Evolutionary conservation across 2,329 filamentous ascomycete species (phyloP).

Genomic region (Diaporthe sp.): DNA sequence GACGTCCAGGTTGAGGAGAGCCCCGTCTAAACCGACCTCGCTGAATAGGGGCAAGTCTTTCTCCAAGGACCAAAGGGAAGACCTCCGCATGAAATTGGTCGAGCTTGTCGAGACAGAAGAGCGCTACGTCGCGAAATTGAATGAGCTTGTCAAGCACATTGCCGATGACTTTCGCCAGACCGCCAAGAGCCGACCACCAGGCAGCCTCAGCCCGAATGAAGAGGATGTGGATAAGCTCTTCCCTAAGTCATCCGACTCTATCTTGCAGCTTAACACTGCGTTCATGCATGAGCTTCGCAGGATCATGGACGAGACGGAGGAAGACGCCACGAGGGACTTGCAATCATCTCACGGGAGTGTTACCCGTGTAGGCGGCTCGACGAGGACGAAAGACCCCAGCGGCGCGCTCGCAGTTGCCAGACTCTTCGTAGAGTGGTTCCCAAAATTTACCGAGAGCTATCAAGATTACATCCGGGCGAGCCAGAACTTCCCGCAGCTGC

Average conservation of each 20-base stretch:
- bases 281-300: conserved; percentile 84
- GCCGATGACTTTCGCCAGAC: conserved; percentile 84
- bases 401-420: conserved; percentile 85
- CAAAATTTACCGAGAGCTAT: conserved; percentile 91
- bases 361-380: conserved; percentile 57
- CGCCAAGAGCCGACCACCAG: conserved; percentile 69
- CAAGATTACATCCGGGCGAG: conserved; percentile 94
- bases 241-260: conserved; percentile 83
- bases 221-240: conserved; percentile 84
- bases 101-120: conserved; percentile 95
- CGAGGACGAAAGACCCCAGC: conserved; percentile 76
- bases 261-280: conserved; percentile 83
- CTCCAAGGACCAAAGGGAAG: conserved; percentile 84
- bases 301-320: conserved; percentile 86
- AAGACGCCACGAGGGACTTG: conserved; percentile 83
- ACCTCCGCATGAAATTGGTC: conserved; percentile 87
- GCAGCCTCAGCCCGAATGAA: conserved; percentile 79
- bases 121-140: conserved; percentile 90
- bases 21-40: conserved; percentile 87
- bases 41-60: conserved; percentile 85
- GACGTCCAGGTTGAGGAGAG: conserved; percentile 85
- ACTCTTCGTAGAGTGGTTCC: conserved; percentile 91
- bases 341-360: conserved; percentile 67
- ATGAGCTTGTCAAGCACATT: conserved; percentile 85
- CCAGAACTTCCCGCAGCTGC: conserved; percentile 85